These are phyloP conservation scores for Plenodomus tracheiphilus DNA, from an alignment of 2,329 filamentous ascomycete genomes.

Conservation along the genomic window DNA sequence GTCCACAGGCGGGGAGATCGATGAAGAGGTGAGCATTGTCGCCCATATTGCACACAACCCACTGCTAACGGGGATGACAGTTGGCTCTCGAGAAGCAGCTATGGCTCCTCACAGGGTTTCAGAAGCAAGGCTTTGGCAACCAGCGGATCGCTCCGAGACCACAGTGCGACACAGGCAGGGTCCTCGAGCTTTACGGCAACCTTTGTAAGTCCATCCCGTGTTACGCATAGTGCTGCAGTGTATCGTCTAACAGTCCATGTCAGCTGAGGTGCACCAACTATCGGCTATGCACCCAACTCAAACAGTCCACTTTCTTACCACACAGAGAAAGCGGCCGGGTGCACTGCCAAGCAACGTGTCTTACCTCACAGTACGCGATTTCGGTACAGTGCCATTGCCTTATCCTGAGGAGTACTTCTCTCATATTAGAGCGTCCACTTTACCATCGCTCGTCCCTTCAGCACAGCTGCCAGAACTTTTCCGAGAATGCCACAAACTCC, in stretches of 20 bases:
- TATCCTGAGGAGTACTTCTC: slow-evolving; percentile 40
- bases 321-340: slow-evolving; percentile 36
- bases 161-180: slow-evolving; percentile 36
- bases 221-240: slow-evolving; percentile 18
- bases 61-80: slow-evolving; percentile 8
- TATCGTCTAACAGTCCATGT: slow-evolving; percentile 32
- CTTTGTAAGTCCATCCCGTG: slow-evolving; percentile 38
- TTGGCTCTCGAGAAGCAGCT: slow-evolving; percentile 59
- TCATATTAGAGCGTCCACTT: slow-evolving; percentile 50
- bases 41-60: too few species aligned
- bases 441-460: slow-evolving; percentile 61
- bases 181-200: slow-evolving; percentile 46
- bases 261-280: slow-evolving; percentile 51
- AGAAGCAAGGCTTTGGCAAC: slow-evolving; percentile 39
- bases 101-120: slow-evolving; percentile 65
- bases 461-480: slow-evolving; percentile 61
- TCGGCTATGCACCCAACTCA: slow-evolving; percentile 46
- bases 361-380: slow-evolving; percentile 36
- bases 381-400: slow-evolving; percentile 55
- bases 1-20: slow-evolving; percentile 48
- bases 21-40: slow-evolving; percentile 47
- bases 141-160: slow-evolving; percentile 25
- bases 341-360: slow-evolving; percentile 39
- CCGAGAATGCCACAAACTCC: slow-evolving; percentile 59
- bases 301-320: slow-evolving; percentile 44